Conservation (phyloP, 768 basidiomycete genomes). For the Collybia nuda region DNA sequence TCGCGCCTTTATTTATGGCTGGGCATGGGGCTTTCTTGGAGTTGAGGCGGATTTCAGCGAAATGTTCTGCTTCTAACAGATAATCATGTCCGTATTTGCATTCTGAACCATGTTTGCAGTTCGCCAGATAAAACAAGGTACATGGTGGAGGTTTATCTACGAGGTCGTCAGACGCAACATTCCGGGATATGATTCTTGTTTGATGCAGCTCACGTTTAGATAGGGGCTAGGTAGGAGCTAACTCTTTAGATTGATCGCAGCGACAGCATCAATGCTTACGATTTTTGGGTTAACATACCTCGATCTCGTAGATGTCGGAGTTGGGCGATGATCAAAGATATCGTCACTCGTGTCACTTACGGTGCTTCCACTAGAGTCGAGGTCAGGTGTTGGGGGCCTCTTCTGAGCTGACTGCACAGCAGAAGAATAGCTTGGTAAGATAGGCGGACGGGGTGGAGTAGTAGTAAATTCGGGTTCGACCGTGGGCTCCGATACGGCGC, state of each 20-base stretch:
- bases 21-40: conserved; percentile 67
- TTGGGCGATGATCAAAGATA: conserved; percentile 22
- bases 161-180: conserved; percentile 15
- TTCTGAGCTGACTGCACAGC: conserved; percentile 30
- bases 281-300: conserved; percentile 53
- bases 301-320: conserved; percentile 33
- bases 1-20: conserved; percentile 53
- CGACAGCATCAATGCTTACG: conserved; percentile 28
- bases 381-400: conserved; percentile 33
- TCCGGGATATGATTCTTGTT: conserved; percentile 4
- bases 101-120: conserved; percentile 55
- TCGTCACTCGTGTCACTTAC: conserved; percentile 48
- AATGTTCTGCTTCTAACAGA: conserved; percentile 51
- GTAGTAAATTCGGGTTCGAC: conserved; percentile 2
- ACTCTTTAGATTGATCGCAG: background rate
- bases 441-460: conserved; percentile 9
- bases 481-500: conserved; percentile 20
- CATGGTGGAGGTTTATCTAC: conserved; percentile 67
- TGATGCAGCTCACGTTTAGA: conserved; percentile 54
- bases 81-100: conserved; percentile 69
- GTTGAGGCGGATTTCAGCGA: conserved; percentile 49
- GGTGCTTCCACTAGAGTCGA: conserved; percentile 41
- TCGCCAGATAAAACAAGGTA: conserved; percentile 62
- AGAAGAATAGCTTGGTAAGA: conserved; percentile 44
- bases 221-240: conserved; percentile 38